phyloP scores from a whole-genome alignment of 768 basidiomycete genomes.

The Termitomyces sp. region DNA sequence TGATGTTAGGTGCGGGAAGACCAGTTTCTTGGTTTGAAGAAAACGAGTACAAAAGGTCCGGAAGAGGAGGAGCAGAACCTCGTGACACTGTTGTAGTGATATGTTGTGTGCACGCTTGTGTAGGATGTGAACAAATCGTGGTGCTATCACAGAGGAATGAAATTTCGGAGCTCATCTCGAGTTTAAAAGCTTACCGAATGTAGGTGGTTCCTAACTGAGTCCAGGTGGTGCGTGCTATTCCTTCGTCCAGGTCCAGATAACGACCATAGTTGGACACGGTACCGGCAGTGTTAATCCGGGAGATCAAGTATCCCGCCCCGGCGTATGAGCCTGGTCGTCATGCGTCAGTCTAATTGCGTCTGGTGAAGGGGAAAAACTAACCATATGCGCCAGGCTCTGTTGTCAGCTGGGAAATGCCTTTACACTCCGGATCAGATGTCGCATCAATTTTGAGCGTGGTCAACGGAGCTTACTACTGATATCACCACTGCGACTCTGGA shows the following conservation, averaged over 20 bases:
- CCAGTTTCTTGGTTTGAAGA: constrained; percentile 39
- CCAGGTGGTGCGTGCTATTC: constrained; percentile 55
- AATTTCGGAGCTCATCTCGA: neutral
- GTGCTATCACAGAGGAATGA: constrained; percentile 2
- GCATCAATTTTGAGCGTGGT: neutral
- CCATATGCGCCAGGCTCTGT: constrained; percentile 60
- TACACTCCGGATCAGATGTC: neutral
- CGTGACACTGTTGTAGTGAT: constrained; percentile 24
- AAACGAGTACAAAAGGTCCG: constrained; percentile 42
- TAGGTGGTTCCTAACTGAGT: constrained; percentile 42
- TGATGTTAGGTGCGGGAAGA: constrained; percentile 52
- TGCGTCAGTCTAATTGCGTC: neutral
- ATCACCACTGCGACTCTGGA: constrained; percentile 52
- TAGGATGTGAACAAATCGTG: constrained; percentile 66
- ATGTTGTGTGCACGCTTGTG: constrained; percentile 58
- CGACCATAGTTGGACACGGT: constrained; percentile 45
- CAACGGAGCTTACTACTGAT: constrained; percentile 40
- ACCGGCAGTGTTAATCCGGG: constrained; percentile 39
- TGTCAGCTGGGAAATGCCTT: constrained; percentile 53
- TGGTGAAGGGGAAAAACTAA: constrained; percentile 19
- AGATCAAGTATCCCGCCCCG: constrained; percentile 57
- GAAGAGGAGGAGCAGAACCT: constrained; percentile 21
- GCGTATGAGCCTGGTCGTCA: constrained; percentile 57
- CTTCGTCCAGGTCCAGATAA: constrained; percentile 69
- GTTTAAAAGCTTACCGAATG: constrained; percentile 37